Evolutionary conservation across 2,329 filamentous ascomycete species (phyloP).

Genomic region (Boeremia exigua): DNA sequence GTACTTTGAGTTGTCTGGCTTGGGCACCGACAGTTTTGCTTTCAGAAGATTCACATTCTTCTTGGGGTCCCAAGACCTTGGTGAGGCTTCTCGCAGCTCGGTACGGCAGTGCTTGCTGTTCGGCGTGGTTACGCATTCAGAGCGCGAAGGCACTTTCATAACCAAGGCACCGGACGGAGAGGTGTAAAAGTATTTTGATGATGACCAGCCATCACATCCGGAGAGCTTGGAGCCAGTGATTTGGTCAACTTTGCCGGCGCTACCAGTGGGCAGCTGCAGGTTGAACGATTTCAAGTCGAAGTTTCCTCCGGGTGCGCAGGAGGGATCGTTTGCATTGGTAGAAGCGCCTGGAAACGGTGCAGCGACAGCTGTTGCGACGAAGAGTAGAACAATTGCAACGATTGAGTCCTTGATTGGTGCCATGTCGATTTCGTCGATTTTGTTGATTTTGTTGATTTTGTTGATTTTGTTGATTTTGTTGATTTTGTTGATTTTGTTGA

Average conservation of each 20-base stretch:
- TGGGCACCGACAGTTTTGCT: constrained; percentile 37
- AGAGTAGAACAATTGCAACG: neutral
- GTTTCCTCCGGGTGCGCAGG: constrained; percentile 29
- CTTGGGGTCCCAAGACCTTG: constrained; percentile 44
- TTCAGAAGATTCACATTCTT: constrained; percentile 43
- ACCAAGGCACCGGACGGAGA: constrained; percentile 43
- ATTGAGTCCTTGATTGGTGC: neutral
- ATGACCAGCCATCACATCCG: constrained; percentile 48
- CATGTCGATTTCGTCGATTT: neutral
- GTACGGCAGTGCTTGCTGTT: constrained; percentile 53
- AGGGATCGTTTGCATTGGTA: neutral
- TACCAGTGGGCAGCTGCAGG: constrained; percentile 51
- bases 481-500: no score
- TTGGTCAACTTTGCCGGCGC: constrained; percentile 31
- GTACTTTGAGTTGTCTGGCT: constrained; percentile 43
- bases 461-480: no score
- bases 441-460: no score
- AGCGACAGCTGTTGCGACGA: neutral
- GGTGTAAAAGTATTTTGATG: constrained; percentile 43
- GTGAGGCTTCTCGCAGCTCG: constrained; percentile 49
- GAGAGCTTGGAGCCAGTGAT: constrained; percentile 41
- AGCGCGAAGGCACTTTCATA: constrained; percentile 50
- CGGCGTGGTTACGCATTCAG: constrained; percentile 49
- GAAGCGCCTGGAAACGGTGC: neutral
- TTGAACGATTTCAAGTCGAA: constrained; percentile 34